Conservation (phyloP, 2,329 filamentous ascomycete genomes). For the Cercospora berteroae region DNA sequence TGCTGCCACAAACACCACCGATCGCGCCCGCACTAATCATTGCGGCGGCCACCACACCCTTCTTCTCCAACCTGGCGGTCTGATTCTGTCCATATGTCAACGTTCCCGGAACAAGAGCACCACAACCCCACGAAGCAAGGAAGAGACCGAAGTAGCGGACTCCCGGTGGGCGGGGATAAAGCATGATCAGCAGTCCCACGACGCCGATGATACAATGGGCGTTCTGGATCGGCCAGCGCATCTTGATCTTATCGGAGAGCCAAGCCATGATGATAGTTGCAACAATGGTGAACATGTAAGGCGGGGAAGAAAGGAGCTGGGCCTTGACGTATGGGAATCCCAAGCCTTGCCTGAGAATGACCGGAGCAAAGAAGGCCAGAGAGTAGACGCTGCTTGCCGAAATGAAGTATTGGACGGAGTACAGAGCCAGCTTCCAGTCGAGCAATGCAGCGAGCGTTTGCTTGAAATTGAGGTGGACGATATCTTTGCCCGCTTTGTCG, state of each 20-base stretch:
- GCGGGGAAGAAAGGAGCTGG: conserved; percentile 70
- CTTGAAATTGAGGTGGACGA: conserved; percentile 31
- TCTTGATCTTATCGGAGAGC: conserved; percentile 63
- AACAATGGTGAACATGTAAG: conserved; percentile 64
- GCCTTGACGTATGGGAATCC: conserved; percentile 62
- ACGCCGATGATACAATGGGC: conserved; percentile 63
- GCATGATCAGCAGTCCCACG: conserved; percentile 70
- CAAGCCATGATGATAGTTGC: conserved; percentile 61
- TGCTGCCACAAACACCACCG: conserved; percentile 18
- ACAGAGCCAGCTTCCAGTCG: conserved; percentile 36
- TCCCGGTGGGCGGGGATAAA: conserved; percentile 57
- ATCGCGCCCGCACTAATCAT: conserved; percentile 43
- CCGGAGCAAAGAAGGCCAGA: conserved; percentile 74
- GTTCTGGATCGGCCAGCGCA: conserved; percentile 64
- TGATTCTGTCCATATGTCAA: conserved; percentile 59
- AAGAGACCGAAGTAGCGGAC: conserved; percentile 74
- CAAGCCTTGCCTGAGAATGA: conserved; percentile 65
- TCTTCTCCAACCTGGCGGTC: conserved; percentile 35
- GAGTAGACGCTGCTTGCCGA: conserved; percentile 59
- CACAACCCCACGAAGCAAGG: conserved; percentile 69
- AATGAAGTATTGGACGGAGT: conserved; percentile 36
- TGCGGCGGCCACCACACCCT: conserved; percentile 34
- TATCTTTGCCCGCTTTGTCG: conserved; percentile 31
- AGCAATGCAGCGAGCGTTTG: conserved; percentile 31
- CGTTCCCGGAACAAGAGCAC: conserved; percentile 68